Conservation (phyloP, 768 basidiomycete species). For the Mycena indigotica region DNA sequence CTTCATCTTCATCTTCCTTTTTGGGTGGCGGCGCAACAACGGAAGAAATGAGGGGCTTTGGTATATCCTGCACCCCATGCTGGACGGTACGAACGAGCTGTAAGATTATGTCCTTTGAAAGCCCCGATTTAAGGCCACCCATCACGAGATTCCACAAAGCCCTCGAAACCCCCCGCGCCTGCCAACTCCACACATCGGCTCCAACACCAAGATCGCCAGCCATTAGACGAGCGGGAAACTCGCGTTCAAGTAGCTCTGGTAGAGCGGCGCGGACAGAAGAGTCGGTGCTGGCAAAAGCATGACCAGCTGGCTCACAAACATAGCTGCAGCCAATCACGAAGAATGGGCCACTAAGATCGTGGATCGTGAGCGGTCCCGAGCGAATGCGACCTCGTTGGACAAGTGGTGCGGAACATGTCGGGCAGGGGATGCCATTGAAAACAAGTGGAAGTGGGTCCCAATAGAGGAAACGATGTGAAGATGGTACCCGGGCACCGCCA, state of each 20-base stretch:
- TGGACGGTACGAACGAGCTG: slow-evolving; percentile 62
- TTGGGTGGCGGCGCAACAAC: slow-evolving; percentile 7
- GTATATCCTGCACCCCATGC: slow-evolving; percentile 45
- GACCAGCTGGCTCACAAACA: slow-evolving; percentile 58
- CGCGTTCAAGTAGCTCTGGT: slow-evolving; percentile 67
- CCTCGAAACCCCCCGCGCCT: slow-evolving; percentile 69
- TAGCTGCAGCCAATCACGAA: slow-evolving; percentile 88
- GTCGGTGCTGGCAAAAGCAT: slow-evolving; percentile 73
- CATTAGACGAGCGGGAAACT: slow-evolving; percentile 69
- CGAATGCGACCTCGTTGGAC: slow-evolving; percentile 71
- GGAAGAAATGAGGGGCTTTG: not conserved
- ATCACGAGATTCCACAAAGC: slow-evolving; percentile 75
- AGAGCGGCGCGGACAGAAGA: slow-evolving; percentile 70
- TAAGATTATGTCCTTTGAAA: slow-evolving; percentile 64
- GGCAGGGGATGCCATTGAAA: slow-evolving; percentile 80
- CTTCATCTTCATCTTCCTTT: slow-evolving; percentile 7
- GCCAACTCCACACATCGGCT: slow-evolving; percentile 74
- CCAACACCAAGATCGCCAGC: slow-evolving; percentile 62
- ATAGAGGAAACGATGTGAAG: slow-evolving; percentile 79
- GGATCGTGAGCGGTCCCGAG: slow-evolving; percentile 74
- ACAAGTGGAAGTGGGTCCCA: slow-evolving; percentile 86
- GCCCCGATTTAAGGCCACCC: slow-evolving; percentile 56
- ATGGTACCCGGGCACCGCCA: slow-evolving; percentile 55
- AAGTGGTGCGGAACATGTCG: slow-evolving; percentile 61
- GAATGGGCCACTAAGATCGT: slow-evolving; percentile 79